These are phyloP conservation scores for Rhinocladiella mackenziei DNA, from an alignment of 2,329 filamentous ascomycete species.

Conservation along the genomic window DNA sequence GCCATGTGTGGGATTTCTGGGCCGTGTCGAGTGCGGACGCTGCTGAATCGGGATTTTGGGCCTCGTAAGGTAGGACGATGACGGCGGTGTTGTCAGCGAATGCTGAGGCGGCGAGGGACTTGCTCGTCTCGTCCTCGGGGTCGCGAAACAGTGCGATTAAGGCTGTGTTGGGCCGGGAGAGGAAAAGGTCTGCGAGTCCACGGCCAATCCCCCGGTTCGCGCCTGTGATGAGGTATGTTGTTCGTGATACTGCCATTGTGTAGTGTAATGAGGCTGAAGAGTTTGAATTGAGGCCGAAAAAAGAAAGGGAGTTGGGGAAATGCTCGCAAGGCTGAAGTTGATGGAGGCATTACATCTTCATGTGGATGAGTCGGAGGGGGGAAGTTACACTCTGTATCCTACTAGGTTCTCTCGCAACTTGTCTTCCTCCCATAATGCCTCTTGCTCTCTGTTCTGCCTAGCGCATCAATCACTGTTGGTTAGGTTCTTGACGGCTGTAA, in stretches of 20 bases:
- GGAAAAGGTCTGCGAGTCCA: conserved; percentile 30
- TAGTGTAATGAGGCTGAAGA: no score
- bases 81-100: conserved; percentile 1
- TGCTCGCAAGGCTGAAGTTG: no score
- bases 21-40: conserved; percentile 35
- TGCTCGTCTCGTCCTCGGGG: conserved; percentile 27
- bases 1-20: conserved; percentile 43
- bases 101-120: conserved; percentile 9
- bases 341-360: no score
- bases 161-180: conserved; percentile 27
- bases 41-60: conserved; percentile 25
- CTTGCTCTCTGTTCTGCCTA: no score
- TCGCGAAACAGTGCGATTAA: conserved; percentile 26
- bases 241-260: neutral
- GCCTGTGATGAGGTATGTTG: conserved; percentile 35
- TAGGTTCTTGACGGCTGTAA: no score
- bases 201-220: conserved; percentile 37
- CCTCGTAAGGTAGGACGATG: conserved; percentile 29
- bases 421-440: no score
- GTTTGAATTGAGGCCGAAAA: neutral
- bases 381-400: no score
- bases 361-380: no score
- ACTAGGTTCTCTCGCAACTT: no score
- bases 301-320: neutral
- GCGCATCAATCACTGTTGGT: no score